Percentiles rank a stretch among this genome's conserved stretches.
These are phyloP conservation scores for Epichloe scottii DNA, from an alignment of 2,329 filamentous ascomycete genomes.

Conservation along the genomic window DNA sequence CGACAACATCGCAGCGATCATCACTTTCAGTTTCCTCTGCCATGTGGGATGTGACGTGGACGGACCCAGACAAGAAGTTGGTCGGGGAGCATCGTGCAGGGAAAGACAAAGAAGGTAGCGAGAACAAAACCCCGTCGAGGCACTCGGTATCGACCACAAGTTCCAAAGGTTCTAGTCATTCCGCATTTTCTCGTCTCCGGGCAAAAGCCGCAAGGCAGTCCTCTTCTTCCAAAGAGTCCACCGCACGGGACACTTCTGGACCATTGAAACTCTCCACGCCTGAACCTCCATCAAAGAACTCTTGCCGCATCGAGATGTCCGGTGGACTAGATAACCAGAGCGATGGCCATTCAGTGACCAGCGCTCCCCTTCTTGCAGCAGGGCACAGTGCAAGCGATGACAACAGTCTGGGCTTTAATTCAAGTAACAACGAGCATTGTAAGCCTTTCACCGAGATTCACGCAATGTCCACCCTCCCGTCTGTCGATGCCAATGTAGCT, in stretches of 20 bases:
- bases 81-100: constrained; percentile 39
- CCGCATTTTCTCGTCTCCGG: constrained; percentile 18
- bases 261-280: not conserved
- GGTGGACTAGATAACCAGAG: not conserved
- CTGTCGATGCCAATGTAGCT: not conserved
- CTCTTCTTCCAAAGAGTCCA: constrained; percentile 3
- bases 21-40: constrained; percentile 4
- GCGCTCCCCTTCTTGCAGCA: not conserved
- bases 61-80: constrained; percentile 39
- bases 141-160: constrained; percentile 7
- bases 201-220: constrained; percentile 8
- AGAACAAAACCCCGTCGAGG: constrained; percentile 2
- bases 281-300: not conserved
- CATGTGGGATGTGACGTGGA: constrained; percentile 51
- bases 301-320: constrained; percentile 3
- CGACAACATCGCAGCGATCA: not conserved
- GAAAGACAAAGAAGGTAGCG: constrained; percentile 26
- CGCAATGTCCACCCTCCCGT: not conserved
- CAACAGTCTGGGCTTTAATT: not conserved
- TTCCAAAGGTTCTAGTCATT: constrained; percentile 2
- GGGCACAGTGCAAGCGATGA: not conserved
- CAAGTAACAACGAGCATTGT: not conserved
- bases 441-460: not conserved
- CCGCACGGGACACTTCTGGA: not conserved
- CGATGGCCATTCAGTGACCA: not conserved